phyloP scores from a whole-genome alignment of 1,284 basidiomycete genomes.

The Agroathelia rolfsii region DNA sequence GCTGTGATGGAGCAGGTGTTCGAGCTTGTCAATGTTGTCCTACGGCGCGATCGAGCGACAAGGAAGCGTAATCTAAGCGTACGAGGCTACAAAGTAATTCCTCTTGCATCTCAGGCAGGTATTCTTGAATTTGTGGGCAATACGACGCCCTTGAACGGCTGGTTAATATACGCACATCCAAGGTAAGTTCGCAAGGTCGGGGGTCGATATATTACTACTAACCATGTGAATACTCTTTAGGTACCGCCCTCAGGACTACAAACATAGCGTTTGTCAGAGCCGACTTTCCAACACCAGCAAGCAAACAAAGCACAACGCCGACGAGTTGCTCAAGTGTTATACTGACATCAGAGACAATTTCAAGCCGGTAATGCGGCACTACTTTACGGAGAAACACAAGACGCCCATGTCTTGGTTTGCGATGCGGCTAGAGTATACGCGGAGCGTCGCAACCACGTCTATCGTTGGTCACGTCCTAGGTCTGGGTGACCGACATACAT shows the following conservation, averaged over 20 bases:
- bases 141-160: constrained; percentile 58
- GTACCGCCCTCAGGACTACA: constrained; percentile 30
- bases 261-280: constrained; percentile 12
- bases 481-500: constrained; percentile 86
- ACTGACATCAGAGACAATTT: constrained; percentile 45
- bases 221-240: constrained; percentile 27
- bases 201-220: constrained; percentile 21
- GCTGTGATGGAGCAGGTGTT: constrained; percentile 99
- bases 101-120: constrained; percentile 74
- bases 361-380: constrained; percentile 87
- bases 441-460: constrained; percentile 88
- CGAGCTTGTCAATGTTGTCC: constrained; percentile 76
- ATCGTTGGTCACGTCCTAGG: constrained; percentile 93
- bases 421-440: constrained; percentile 85
- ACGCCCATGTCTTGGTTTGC: constrained; percentile 87
- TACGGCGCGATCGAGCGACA: constrained; percentile 69
- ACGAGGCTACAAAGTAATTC: constrained; percentile 84
- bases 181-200: constrained; percentile 29
- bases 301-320: constrained; percentile 18
- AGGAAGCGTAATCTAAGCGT: constrained; percentile 65
- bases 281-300: constrained; percentile 20
- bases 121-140: constrained; percentile 88
- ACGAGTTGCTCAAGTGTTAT: constrained; percentile 39
- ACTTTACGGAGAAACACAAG: constrained; percentile 85
- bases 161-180: constrained; percentile 55